These are phyloP conservation scores for apple (Malus domestica) DNA, from an alignment of 306 rosid species.

Conservation along the genomic window ASM211411v1 NC_041790.1:16608001-16608500, in stretches of 20 bases:
- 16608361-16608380: constrained; percentile 72
- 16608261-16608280: constrained; percentile 41
- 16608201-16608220: constrained; percentile 82
- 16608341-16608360: constrained; percentile 72
- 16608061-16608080: constrained; percentile 92
- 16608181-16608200: constrained; percentile 87
- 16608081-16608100: constrained; percentile 59
- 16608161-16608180: constrained; percentile 38
- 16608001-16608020: constrained; percentile 44
- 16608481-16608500: constrained; percentile 51
- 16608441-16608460: constrained; percentile 67
- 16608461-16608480: constrained; percentile 78
- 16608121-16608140: constrained; percentile 54
- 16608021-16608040: constrained; percentile 69
- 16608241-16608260: constrained; percentile 69
- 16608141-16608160: constrained; percentile 47
- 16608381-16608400: constrained; percentile 68
- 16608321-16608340: constrained; percentile 77
- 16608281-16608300: constrained; percentile 62
- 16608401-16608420: constrained; percentile 50
- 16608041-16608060: constrained; percentile 74
- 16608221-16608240: constrained; percentile 64
- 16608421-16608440: constrained; percentile 65
- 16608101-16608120: constrained; percentile 73
- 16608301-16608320: constrained; percentile 64